A percentile compares a stretch with the other conserved stretches of the same genome.
These are phyloP conservation scores for Yamadazyma diddensiae DNA, from an alignment of 1,139 yeast species.

Conservation along the genomic window DNA sequence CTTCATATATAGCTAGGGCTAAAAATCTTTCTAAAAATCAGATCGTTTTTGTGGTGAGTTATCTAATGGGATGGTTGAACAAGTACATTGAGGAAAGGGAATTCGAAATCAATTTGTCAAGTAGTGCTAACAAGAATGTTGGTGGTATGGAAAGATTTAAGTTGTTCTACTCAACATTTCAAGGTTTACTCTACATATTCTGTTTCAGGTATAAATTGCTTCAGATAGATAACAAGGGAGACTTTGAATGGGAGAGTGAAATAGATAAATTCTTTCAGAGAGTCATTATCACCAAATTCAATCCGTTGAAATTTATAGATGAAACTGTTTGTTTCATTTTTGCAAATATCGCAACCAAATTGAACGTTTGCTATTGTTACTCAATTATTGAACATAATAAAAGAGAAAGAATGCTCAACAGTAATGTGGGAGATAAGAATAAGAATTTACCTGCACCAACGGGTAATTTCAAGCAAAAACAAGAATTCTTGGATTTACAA, in stretches of 20 bases:
- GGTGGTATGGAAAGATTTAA: conserved; percentile 80
- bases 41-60: conserved; percentile 73
- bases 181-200: conserved; percentile 84
- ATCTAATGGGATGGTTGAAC: conserved; percentile 79
- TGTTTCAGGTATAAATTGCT: conserved; percentile 78
- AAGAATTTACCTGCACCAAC: conserved; percentile 27
- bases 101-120: conserved; percentile 60
- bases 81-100: conserved; percentile 82
- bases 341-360: conserved; percentile 88
- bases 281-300: conserved; percentile 81
- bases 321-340: conserved; percentile 92
- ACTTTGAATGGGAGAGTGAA: conserved; percentile 72
- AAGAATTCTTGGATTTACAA: conserved; percentile 83
- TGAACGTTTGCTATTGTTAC: conserved; percentile 89
- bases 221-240: conserved; percentile 26
- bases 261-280: conserved; percentile 86
- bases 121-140: conserved; percentile 15
- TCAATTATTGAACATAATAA: conserved; percentile 90
- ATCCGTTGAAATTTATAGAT: conserved; percentile 90
- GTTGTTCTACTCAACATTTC: conserved; percentile 89
- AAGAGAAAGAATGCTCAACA: conserved; percentile 52
- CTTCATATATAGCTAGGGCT: conserved; percentile 91
- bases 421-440: conserved; percentile 16
- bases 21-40: conserved; percentile 67
- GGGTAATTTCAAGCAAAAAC: conserved; percentile 50